These are phyloP conservation scores for Geotrichum histeridarum DNA, from an alignment of 1,139 yeast genomes.

Conservation along the genomic window DNA sequence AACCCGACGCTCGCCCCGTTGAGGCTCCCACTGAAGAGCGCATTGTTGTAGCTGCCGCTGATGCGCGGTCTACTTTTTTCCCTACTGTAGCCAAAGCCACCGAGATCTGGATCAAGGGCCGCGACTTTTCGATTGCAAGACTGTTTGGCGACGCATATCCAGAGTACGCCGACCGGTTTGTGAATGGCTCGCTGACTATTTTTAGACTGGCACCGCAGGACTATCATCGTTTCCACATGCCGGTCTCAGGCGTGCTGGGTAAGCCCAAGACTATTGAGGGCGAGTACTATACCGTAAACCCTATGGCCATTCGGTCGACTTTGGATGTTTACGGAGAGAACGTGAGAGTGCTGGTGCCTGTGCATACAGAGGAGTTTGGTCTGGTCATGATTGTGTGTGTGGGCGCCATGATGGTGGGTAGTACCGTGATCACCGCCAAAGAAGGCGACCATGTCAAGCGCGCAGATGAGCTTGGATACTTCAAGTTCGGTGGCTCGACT, in stretches of 20 bases:
- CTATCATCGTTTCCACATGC: slow-evolving; percentile 88
- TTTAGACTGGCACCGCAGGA: slow-evolving; percentile 95
- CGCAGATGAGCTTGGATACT: slow-evolving; percentile 87
- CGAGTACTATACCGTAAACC: slow-evolving; percentile 92
- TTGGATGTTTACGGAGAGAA: slow-evolving; percentile 93
- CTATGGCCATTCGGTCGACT: slow-evolving; percentile 88
- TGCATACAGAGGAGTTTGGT: slow-evolving; percentile 70
- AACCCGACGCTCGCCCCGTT: slow-evolving; percentile 62
- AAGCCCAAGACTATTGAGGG: slow-evolving; percentile 69
- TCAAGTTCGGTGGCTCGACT: slow-evolving; percentile 95
- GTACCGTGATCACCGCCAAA: slow-evolving; percentile 66
- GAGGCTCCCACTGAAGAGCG: slow-evolving; percentile 51
- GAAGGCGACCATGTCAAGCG: slow-evolving; percentile 55
- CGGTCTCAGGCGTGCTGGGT: slow-evolving; percentile 70
- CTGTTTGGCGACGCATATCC: slow-evolving; percentile 57
- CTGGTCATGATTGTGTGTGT: slow-evolving; percentile 72
- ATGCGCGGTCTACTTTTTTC: slow-evolving; percentile 76
- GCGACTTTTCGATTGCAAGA: slow-evolving; percentile 63
- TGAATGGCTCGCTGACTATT: slow-evolving; percentile 62
- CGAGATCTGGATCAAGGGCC: slow-evolving; percentile 85
- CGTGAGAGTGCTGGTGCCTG: slow-evolving; percentile 69
- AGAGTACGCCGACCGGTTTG: slow-evolving; percentile 45
- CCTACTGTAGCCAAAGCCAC: slow-evolving; percentile 59
- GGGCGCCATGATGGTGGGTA: slow-evolving; percentile 99
- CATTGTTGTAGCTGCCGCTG: slow-evolving; percentile 77